Conservation (phyloP, 352 stramenopile genomes). For the Phytopythium litorale region DNA sequence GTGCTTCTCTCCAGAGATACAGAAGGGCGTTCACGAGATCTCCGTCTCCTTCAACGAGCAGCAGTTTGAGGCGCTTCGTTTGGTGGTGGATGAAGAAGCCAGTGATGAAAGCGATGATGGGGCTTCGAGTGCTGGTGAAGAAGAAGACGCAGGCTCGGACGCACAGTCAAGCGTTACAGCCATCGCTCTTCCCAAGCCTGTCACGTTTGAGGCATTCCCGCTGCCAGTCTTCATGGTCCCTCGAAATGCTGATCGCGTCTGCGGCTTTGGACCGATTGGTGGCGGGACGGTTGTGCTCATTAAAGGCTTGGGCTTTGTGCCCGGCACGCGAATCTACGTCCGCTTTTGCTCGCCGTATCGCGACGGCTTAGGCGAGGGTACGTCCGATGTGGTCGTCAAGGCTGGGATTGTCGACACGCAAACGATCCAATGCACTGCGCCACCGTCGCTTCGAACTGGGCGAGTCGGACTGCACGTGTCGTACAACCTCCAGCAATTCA, state of each 20-base stretch:
- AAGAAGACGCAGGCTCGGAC: not conserved
- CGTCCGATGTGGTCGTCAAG: slow-evolving; percentile 40
- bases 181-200: not conserved
- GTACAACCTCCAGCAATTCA: slow-evolving; percentile 76
- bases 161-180: not conserved
- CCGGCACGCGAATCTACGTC: slow-evolving; percentile 59
- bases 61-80: slow-evolving; percentile 39
- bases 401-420: slow-evolving; percentile 45
- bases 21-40: slow-evolving; percentile 34
- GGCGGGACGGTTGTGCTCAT: slow-evolving; percentile 49
- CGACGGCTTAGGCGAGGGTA: slow-evolving; percentile 23
- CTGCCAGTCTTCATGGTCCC: slow-evolving; percentile 58
- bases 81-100: not conserved
- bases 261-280: slow-evolving; percentile 41
- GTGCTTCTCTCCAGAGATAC: slow-evolving; percentile 55
- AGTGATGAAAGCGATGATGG: slow-evolving; percentile 3
- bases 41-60: slow-evolving; percentile 69
- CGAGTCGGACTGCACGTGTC: slow-evolving; percentile 49
- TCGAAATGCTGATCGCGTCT: slow-evolving; percentile 32
- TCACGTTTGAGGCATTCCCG: slow-evolving; percentile 46
- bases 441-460: slow-evolving; percentile 24
- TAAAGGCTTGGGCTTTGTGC: slow-evolving; percentile 56
- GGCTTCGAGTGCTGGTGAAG: not conserved
- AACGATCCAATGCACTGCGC: slow-evolving; percentile 50
- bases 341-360: slow-evolving; percentile 45